Evolutionary conservation across 306 rosid species (phyloP).

Genomic region (Corylus americana): DNA sequence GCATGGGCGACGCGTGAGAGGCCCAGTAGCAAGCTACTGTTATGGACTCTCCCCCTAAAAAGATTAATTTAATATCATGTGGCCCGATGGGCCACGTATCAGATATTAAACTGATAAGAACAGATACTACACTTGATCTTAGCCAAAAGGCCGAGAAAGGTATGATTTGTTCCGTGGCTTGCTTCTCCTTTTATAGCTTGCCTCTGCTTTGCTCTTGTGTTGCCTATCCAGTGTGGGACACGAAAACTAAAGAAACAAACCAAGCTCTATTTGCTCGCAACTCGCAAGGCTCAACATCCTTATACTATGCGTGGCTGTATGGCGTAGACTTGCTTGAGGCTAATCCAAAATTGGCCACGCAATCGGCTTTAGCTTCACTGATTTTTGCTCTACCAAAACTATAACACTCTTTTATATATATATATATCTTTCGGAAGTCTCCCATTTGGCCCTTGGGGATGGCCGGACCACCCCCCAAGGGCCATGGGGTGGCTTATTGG

Average conservation of each 20-base stretch:
- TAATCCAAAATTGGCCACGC: background rate
- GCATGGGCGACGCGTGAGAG: background rate
- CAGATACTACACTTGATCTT: slow-evolving; percentile 8
- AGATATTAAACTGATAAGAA: background rate
- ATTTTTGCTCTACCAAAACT: too few relatives aligned
- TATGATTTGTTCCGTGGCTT: fast-evolving
- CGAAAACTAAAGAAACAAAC: background rate
- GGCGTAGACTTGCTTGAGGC: too few relatives aligned
- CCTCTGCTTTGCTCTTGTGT: background rate
- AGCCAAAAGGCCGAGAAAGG: slow-evolving; percentile 16
- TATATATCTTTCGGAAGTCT: too few relatives aligned
- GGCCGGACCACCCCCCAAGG: too few relatives aligned
- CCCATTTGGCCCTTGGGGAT: too few relatives aligned
- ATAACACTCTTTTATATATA: too few relatives aligned
- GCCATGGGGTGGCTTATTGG: too few relatives aligned
- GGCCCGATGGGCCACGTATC: background rate
- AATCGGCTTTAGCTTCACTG: too few relatives aligned
- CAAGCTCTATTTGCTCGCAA: too few relatives aligned
- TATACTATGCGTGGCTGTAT: too few relatives aligned
- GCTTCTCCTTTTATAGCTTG: background rate
- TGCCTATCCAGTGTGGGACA: background rate
- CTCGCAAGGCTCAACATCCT: too few relatives aligned
- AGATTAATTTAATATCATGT: slow-evolving; percentile 4
- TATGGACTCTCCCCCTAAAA: background rate
- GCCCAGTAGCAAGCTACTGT: background rate